These are phyloP conservation scores for Suaeda aralocaspica DNA, from an alignment of 148 eudicot species.

Conservation along the genomic window DNA sequence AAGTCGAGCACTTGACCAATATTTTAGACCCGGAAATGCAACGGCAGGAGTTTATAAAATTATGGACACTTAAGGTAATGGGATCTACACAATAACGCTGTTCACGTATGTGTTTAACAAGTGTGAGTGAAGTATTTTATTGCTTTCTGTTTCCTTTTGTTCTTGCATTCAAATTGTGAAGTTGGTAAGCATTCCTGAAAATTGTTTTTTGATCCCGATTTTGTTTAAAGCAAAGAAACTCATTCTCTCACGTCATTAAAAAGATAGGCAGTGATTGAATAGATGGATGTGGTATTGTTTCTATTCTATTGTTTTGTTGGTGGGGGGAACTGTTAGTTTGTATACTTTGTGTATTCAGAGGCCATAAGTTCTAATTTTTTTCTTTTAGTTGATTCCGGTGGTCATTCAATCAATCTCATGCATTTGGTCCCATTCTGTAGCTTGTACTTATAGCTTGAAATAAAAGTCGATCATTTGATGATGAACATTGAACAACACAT, in stretches of 20 bases:
- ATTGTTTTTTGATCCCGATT: not conserved
- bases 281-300: not conserved
- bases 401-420: not conserved
- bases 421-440: not conserved
- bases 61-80: slow-evolving; percentile 75
- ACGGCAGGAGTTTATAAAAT: slow-evolving; percentile 59
- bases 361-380: not conserved
- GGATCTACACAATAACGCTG: not conserved
- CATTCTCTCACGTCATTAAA: not conserved
- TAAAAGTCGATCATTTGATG: not conserved
- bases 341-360: not conserved
- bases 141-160: not conserved
- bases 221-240: not conserved
- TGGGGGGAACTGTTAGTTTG: not conserved
- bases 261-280: not conserved
- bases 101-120: not conserved
- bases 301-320: not conserved
- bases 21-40: slow-evolving; percentile 55
- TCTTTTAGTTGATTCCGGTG: too few species aligned
- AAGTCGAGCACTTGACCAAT: slow-evolving; percentile 57
- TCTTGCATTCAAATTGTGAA: not conserved
- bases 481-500: not conserved
- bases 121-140: not conserved
- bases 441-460: not conserved
- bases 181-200: too few species aligned